A percentile compares a stretch with the other conserved stretches of the same genome.
Evolutionary conservation across 805 yeast species (phyloP).

Genomic region (Schizosaccharomyces osmophilus): DNA sequence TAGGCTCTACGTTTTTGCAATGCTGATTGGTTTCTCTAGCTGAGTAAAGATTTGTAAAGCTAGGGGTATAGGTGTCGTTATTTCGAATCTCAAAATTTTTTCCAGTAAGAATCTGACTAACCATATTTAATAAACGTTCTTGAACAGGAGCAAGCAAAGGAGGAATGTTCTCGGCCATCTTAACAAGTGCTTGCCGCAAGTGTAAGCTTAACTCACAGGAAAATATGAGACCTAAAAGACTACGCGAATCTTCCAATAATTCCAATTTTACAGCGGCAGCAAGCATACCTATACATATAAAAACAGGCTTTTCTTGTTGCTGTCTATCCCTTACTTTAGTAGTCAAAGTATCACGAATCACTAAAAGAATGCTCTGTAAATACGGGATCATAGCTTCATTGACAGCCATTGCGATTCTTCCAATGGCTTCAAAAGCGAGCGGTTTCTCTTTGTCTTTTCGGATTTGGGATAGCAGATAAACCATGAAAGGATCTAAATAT

Average conservation of each 20-base stretch:
- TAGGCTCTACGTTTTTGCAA: constrained; percentile 21
- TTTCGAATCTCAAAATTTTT: constrained; percentile 65
- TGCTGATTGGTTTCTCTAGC: constrained; percentile 6
- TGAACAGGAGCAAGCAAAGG: constrained; percentile 53
- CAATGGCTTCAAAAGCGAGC: constrained; percentile 55
- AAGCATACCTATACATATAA: constrained; percentile 66
- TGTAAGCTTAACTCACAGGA: constrained; percentile 64
- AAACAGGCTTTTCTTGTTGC: constrained; percentile 63
- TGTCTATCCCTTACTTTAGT: constrained; percentile 34
- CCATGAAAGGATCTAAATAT: constrained; percentile 56
- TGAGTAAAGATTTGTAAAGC: constrained; percentile 7
- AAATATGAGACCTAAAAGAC: constrained; percentile 52
- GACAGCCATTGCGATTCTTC: constrained; percentile 55
- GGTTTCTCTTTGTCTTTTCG: constrained; percentile 55
- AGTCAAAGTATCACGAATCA: constrained; percentile 53
- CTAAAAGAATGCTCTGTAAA: constrained; percentile 64
- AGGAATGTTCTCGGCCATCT: constrained; percentile 49
- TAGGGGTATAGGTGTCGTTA: constrained; percentile 35
- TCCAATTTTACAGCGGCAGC: constrained; percentile 86
- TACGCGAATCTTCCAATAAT: constrained; percentile 60
- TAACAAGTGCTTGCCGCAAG: constrained; percentile 49
- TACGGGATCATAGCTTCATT: constrained; percentile 69
- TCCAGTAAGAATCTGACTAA: constrained; percentile 61
- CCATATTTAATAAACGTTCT: constrained; percentile 39
- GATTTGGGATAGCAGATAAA: constrained; percentile 52